These are phyloP conservation scores for Starmerella scarabaei DNA, from an alignment of 805 yeast species.

Conservation along the genomic window DNA sequence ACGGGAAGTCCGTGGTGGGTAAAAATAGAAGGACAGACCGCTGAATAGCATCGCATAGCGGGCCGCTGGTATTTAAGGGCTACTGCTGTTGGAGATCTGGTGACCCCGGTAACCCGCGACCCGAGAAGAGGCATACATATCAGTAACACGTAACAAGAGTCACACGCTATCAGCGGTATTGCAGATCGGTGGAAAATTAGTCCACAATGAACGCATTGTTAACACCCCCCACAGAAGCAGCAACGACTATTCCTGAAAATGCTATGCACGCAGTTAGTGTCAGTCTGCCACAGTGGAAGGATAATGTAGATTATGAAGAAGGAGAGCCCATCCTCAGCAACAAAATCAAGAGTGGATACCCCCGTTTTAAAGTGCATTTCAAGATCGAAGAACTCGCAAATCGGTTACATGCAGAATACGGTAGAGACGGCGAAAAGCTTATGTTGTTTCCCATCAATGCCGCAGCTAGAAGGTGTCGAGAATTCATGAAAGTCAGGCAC, in stretches of 20 bases:
- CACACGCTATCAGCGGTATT: too few relatives aligned
- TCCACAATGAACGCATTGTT: constrained; percentile 7
- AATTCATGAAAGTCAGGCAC: constrained; percentile 40
- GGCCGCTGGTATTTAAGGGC: background rate
- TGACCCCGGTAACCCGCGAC: background rate
- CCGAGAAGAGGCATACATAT: too few relatives aligned
- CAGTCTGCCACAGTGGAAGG: constrained; percentile 89
- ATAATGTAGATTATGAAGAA: constrained; percentile 84
- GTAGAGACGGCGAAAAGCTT: constrained; percentile 62
- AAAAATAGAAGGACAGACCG: constrained; percentile 11
- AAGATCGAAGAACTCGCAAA: constrained; percentile 26
- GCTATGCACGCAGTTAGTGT: constrained; percentile 91
- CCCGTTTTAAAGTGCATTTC: constrained; percentile 40
- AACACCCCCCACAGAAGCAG: constrained; percentile 39
- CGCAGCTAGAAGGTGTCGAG: constrained; percentile 76
- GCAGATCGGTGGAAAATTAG: background rate
- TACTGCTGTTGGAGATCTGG: background rate
- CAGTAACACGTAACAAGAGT: too few relatives aligned
- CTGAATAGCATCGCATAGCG: constrained; percentile 6
- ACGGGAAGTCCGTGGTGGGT: constrained; percentile 8
- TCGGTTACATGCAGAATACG: constrained; percentile 46
- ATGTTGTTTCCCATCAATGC: constrained; percentile 66
- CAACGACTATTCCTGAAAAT: constrained; percentile 78
- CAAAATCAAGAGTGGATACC: constrained; percentile 78
- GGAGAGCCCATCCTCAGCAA: constrained; percentile 69